Percentiles rank a stretch among this genome's conserved stretches.
Evolutionary conservation across 345 rosid genomes (phyloP).

Genomic region (Eucalyptus brandiana): DNA sequence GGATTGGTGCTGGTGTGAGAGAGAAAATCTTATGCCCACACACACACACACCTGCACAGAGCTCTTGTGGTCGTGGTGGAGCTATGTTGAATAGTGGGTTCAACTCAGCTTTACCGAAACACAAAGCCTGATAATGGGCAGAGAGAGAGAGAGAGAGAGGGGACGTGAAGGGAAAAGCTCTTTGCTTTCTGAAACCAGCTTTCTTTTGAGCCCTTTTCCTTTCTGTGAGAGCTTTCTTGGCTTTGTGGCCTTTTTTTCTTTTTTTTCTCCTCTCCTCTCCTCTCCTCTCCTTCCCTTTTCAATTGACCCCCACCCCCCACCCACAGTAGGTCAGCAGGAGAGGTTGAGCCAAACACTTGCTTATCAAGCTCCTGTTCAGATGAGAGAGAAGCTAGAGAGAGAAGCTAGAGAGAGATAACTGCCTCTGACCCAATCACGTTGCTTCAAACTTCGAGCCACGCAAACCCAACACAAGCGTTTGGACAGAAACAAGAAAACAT

Average conservation of each 20-base stretch:
- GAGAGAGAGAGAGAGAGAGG: neutral
- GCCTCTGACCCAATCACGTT: slow-evolving; percentile 17
- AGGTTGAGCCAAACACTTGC: neutral
- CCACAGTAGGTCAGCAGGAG: neutral
- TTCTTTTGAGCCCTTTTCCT: slow-evolving; percentile 33
- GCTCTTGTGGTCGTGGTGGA: neutral
- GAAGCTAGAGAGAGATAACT: neutral
- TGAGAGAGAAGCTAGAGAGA: neutral
- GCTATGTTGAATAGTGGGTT: neutral
- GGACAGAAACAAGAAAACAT: slow-evolving; percentile 47
- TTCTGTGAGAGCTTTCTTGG: neutral
- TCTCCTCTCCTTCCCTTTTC: neutral
- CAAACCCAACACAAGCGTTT: neutral
- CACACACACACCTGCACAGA: neutral
- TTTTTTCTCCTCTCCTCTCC: neutral
- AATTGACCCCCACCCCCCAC: neutral
- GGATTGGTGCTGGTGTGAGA: neutral
- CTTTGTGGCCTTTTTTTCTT: neutral
- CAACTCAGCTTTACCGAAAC: neutral
- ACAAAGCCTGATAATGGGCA: slow-evolving; percentile 3
- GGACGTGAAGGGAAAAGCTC: slow-evolving; percentile 20
- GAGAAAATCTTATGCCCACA: neutral
- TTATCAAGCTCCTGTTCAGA: neutral
- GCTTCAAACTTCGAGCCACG: slow-evolving; percentile 30
- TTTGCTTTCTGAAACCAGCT: slow-evolving; percentile 68